A percentile compares a stretch with the other conserved stretches of the same genome.
Evolutionary conservation across 176 grass and related monocot species (phyloP).

Genomic region (Aegilops tauschii): DNA sequence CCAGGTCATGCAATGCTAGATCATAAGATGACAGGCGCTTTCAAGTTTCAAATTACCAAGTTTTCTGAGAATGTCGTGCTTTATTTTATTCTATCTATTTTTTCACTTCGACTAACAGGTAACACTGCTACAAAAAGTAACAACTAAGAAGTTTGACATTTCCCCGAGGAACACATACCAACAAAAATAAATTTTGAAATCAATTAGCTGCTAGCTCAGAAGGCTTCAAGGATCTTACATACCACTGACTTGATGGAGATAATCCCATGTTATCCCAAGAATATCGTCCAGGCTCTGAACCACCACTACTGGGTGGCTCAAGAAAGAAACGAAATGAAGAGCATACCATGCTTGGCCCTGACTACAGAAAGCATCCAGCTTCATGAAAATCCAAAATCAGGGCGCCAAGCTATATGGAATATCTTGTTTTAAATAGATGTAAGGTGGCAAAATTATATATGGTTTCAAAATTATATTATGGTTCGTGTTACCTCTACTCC

Average conservation of each 20-base stretch:
- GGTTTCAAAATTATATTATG: background rate
- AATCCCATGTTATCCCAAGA: background rate
- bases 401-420: too few species aligned
- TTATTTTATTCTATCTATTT: background rate
- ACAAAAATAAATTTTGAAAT: background rate
- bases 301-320: background rate
- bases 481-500: background rate
- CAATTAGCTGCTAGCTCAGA: background rate
- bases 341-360: background rate
- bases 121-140: background rate
- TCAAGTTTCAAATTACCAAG: background rate
- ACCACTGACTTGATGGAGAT: background rate
- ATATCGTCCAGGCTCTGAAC: background rate
- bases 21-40: background rate
- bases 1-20: background rate
- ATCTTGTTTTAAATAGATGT: background rate
- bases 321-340: background rate
- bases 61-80: background rate
- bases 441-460: background rate
- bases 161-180: background rate
- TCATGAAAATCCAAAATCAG: background rate
- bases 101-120: background rate
- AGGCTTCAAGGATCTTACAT: background rate
- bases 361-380: background rate
- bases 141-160: background rate